Conservation (phyloP, 805 yeast species). For the Monosporozyma servazzii region DNA sequence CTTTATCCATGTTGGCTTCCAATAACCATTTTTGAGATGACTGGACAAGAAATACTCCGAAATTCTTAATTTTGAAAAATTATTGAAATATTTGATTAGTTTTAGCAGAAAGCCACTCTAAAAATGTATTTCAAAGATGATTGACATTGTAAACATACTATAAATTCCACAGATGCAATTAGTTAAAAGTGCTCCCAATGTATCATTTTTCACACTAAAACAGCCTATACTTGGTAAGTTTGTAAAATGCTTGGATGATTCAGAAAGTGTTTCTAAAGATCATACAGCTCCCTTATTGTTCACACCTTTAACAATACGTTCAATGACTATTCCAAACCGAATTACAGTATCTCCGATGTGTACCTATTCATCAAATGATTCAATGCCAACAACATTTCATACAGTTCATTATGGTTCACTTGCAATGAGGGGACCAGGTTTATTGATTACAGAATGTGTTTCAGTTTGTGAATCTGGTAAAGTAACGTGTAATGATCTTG, state of each 20-base stretch:
- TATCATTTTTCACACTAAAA: slow-evolving; percentile 9
- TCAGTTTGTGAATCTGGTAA: slow-evolving; percentile 36
- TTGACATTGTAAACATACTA: not conserved
- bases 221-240: slow-evolving; percentile 11
- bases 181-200: slow-evolving; percentile 4
- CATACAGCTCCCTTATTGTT: slow-evolving; percentile 32
- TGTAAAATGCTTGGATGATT: slow-evolving; percentile 1
- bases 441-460: slow-evolving; percentile 39
- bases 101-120: not conserved
- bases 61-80: not conserved
- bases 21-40: not conserved
- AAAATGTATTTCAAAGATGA: not conserved
- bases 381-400: slow-evolving; percentile 39
- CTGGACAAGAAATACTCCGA: not conserved
- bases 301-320: slow-evolving; percentile 35
- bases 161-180: not conserved
- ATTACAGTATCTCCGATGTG: slow-evolving; percentile 52
- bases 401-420: slow-evolving; percentile 40
- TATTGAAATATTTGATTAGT: not conserved
- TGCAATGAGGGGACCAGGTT: slow-evolving; percentile 42
- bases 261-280: not conserved
- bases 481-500: slow-evolving; percentile 38
- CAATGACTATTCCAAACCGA: slow-evolving; percentile 39
- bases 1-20: too few relatives aligned
- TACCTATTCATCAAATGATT: slow-evolving; percentile 38